These are phyloP conservation scores for Haplosporangium sp. DNA, from an alignment of 371 early-diverging fungal species.

Conservation along the genomic window DNA sequence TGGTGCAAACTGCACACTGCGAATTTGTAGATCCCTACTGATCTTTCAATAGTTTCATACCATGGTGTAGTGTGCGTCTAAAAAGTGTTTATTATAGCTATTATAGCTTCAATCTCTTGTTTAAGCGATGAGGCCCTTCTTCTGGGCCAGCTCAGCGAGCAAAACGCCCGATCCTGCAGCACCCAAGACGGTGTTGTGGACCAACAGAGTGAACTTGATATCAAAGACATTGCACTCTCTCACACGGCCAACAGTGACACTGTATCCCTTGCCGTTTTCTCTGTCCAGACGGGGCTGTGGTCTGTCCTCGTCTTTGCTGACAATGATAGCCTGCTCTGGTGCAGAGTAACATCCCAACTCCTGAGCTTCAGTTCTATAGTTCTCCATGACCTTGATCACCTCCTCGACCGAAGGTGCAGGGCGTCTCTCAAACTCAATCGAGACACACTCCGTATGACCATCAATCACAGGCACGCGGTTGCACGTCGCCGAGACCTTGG, in stretches of 20 bases:
- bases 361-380: slow-evolving; percentile 83
- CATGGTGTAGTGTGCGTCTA: no score
- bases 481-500: slow-evolving; percentile 92
- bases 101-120: no score
- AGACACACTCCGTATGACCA: slow-evolving; percentile 93
- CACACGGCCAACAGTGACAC: slow-evolving; percentile 92
- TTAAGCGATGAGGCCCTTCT: slow-evolving; percentile 70
- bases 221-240: slow-evolving; percentile 87
- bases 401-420: slow-evolving; percentile 79
- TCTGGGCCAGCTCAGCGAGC: slow-evolving; percentile 94
- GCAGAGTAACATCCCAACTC: slow-evolving; percentile 81
- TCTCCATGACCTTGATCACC: slow-evolving; percentile 73
- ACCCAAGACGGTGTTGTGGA: slow-evolving; percentile 96
- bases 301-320: slow-evolving; percentile 80
- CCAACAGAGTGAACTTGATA: slow-evolving; percentile 88
- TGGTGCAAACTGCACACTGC: no score
- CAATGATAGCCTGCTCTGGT: slow-evolving; percentile 82
- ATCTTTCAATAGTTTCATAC: no score
- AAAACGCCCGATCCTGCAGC: slow-evolving; percentile 96
- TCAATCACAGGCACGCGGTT: slow-evolving; percentile 97
- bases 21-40: no score
- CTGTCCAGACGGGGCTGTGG: slow-evolving; percentile 97
- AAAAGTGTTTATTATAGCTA: no score
- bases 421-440: slow-evolving; percentile 80
- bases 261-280: slow-evolving; percentile 84